A percentile compares a stretch with the other conserved stretches of the same genome.
phyloP scores from a whole-genome alignment of 352 stramenopile species.

The Globisporangium paddicum region DNA sequence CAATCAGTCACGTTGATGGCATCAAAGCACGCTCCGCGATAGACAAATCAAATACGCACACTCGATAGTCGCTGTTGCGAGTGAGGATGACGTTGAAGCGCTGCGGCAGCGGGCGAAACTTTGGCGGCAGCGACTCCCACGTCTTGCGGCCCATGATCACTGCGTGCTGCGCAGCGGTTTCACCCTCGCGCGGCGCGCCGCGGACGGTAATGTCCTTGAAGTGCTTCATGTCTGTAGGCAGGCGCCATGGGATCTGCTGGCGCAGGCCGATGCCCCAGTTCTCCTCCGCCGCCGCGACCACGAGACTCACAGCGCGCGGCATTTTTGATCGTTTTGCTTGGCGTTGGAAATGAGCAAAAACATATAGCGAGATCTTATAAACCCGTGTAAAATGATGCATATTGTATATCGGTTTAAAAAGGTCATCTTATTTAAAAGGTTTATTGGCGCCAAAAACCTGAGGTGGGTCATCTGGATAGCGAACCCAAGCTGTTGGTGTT shows the following conservation, averaged over 20 bases:
- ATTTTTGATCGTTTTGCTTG: background rate
- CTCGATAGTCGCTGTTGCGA: slow-evolving; percentile 54
- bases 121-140: slow-evolving; percentile 97
- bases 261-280: slow-evolving; percentile 86
- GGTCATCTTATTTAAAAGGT: background rate
- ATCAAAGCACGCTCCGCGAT: background rate
- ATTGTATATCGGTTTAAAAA: background rate
- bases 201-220: slow-evolving; percentile 93
- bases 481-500: background rate
- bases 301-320: slow-evolving; percentile 56
- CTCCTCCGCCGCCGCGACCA: slow-evolving; percentile 84
- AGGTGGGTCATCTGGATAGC: background rate
- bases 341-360: no score
- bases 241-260: slow-evolving; percentile 91
- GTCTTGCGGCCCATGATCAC: slow-evolving; percentile 99
- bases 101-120: slow-evolving; percentile 93
- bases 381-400: background rate
- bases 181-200: background rate
- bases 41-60: no score
- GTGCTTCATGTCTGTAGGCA: slow-evolving; percentile 95
- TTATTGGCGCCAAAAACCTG: background rate
- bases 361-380: no score
- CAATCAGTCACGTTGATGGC: background rate
- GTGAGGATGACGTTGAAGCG: slow-evolving; percentile 97
- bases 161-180: slow-evolving; percentile 74